phyloP scores from a whole-genome alignment of 345 rosid genomes.

The Citrus hindsii region DNA sequence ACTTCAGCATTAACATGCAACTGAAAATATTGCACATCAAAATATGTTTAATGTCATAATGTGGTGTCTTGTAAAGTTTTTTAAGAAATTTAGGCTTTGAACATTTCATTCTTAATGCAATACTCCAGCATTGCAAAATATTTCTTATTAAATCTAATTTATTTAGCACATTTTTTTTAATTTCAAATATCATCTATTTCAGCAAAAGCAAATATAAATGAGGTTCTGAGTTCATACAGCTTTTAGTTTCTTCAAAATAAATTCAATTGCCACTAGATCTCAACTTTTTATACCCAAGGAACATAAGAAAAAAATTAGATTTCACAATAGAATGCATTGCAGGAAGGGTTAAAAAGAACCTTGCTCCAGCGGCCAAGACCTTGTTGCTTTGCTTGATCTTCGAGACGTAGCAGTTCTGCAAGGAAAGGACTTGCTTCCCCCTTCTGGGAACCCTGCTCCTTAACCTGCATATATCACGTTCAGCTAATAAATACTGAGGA shows the following conservation, averaged over 20 bases:
- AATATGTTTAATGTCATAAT: background rate
- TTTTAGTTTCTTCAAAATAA: background rate
- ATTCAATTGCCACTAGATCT: background rate
- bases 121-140: background rate
- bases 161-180: background rate
- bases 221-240: background rate
- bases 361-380: constrained; percentile 88
- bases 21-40: background rate
- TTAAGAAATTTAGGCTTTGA: background rate
- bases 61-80: background rate
- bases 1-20: background rate
- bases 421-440: constrained; percentile 87
- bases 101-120: background rate
- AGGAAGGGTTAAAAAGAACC: constrained; percentile 35
- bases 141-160: background rate
- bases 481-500: constrained; percentile 2
- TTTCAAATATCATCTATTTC: background rate
- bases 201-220: background rate
- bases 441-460: constrained; percentile 81
- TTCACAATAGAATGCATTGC: background rate
- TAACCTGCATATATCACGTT: constrained; percentile 49
- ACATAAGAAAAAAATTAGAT: background rate
- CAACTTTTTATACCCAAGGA: background rate
- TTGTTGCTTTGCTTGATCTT: constrained; percentile 79
- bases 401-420: constrained; percentile 52